Conservation (phyloP, 805 yeast genomes). For the Lipomyces lipofer region DNA sequence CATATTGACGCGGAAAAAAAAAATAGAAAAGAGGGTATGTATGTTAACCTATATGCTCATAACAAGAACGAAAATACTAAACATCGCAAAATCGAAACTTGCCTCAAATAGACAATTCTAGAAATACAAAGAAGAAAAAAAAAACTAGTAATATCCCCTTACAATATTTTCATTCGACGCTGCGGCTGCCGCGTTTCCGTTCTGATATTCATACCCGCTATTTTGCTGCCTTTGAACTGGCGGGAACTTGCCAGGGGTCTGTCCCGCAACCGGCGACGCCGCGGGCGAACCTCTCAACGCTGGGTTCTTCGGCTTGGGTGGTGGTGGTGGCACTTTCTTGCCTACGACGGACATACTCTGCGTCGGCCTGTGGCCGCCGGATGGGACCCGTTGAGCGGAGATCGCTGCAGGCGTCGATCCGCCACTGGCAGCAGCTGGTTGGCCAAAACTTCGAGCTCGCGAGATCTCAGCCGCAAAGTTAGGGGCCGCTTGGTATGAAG, state of each 20-base stretch:
- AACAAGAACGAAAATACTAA: neutral
- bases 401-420: slow-evolving; percentile 28
- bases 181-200: neutral
- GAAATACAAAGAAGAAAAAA: neutral
- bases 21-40: neutral
- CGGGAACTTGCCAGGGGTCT: slow-evolving; percentile 5
- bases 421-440: slow-evolving; percentile 8
- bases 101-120: neutral
- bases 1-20: neutral
- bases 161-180: too few species aligned
- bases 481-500: slow-evolving; percentile 22
- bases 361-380: slow-evolving; percentile 26
- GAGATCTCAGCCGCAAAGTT: slow-evolving; percentile 42
- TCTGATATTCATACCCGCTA: neutral
- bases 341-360: slow-evolving; percentile 28
- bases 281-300: slow-evolving; percentile 25
- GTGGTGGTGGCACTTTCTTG: slow-evolving; percentile 33
- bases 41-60: too few species aligned
- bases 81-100: neutral
- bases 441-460: slow-evolving; percentile 17
- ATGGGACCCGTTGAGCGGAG: slow-evolving; percentile 15
- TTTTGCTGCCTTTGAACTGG: neutral
- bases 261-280: slow-evolving; percentile 3
- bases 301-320: slow-evolving; percentile 23
- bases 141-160: slow-evolving; percentile 13